phyloP scores from a whole-genome alignment of 2,329 filamentous ascomycete genomes.

The Herpotrichia juniperi region DNA sequence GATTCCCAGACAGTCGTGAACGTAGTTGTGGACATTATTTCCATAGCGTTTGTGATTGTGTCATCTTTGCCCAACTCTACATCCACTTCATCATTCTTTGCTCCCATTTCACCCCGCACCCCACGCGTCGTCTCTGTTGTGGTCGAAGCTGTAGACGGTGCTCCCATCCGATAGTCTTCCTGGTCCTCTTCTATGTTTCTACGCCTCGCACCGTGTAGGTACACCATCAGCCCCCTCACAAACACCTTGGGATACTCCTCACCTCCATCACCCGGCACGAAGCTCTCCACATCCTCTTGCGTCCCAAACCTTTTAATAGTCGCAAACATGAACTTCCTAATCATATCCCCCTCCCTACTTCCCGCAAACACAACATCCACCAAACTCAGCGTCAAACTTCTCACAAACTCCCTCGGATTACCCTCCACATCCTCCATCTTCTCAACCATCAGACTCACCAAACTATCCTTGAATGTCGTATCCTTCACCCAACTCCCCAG shows the following conservation, averaged over 20 bases:
- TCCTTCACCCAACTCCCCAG: constrained; percentile 10
- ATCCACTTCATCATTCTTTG: no score
- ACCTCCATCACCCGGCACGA: constrained; percentile 3
- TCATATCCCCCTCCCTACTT: not conserved
- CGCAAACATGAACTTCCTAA: constrained; percentile 8
- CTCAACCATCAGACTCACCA: constrained; percentile 5
- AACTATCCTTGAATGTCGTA: constrained; percentile 9
- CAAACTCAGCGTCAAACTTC: constrained; percentile 6
- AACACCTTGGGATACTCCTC: constrained; percentile 5
- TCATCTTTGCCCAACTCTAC: no score
- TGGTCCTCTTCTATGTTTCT: not conserved
- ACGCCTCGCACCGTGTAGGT: not conserved
- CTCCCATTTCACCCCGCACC: no score
- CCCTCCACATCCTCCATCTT: constrained; percentile 1
- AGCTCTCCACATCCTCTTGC: constrained; percentile 7
- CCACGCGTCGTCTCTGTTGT: no score
- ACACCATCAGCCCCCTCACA: constrained; percentile 7
- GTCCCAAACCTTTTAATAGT: constrained; percentile 4
- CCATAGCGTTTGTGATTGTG: no score
- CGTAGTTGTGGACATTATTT: no score
- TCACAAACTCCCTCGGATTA: no score
- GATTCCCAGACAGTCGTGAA: not conserved
- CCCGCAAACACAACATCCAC: constrained; percentile 6
- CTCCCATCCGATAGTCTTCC: not conserved
- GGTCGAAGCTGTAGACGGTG: not conserved